Percentiles rank a stretch among this genome's conserved stretches.
Conservation (phyloP, 768 basidiomycete species). For the Leccinum rimulosum region DNA sequence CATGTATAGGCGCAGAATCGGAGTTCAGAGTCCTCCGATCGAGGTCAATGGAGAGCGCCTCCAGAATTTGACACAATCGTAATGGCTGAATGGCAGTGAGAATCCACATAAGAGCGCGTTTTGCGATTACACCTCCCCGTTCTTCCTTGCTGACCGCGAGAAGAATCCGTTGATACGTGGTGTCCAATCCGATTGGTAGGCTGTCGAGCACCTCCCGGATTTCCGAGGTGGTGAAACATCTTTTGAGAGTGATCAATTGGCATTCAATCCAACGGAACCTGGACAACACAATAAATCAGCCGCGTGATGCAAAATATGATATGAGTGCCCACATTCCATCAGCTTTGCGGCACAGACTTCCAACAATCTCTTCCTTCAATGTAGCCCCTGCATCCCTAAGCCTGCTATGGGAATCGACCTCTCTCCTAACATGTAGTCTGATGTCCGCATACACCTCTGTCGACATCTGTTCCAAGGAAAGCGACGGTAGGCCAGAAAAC, state of each 20-base stretch:
- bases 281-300: not conserved
- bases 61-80: not conserved
- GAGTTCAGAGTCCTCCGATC: not conserved
- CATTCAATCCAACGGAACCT: not conserved
- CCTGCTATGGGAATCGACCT: constrained; percentile 4
- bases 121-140: not conserved
- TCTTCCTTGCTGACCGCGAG: not conserved
- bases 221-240: not conserved
- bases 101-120: not conserved
- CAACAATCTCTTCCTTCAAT: constrained; percentile 6
- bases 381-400: not conserved
- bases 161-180: not conserved
- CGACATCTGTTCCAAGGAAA: constrained; percentile 1
- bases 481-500: not conserved
- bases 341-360: not conserved
- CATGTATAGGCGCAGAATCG: not conserved
- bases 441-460: constrained; percentile 10
- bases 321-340: constrained; percentile 13
- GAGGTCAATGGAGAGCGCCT: not conserved
- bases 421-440: constrained; percentile 1
- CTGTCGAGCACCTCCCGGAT: not conserved
- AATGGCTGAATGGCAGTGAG: not conserved
- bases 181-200: not conserved
- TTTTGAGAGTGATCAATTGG: not conserved
- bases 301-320: too few relatives aligned